Conservation (phyloP, 192 early-diverging fungal genomes). For the Spizellomyces sp. region DNA sequence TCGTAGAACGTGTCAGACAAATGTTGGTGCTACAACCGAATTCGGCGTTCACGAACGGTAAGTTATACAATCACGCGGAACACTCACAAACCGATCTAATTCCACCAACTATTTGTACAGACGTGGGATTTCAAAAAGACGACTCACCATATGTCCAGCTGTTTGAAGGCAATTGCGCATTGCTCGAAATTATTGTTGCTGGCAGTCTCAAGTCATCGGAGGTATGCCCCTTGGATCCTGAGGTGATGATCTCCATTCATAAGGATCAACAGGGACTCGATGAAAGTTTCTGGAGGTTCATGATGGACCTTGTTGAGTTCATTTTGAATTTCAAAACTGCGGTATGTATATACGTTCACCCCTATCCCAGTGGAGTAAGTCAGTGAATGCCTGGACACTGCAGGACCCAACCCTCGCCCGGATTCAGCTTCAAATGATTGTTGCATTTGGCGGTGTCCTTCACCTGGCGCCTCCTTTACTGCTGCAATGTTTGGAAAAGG, state of each 20-base stretch:
- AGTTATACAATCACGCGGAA: not conserved
- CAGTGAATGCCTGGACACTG: too few species aligned
- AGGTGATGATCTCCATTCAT: not conserved
- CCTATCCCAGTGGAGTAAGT: too few species aligned
- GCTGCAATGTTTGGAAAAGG: slow-evolving; percentile 36
- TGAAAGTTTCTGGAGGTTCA: slow-evolving; percentile 1
- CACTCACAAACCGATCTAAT: not conserved
- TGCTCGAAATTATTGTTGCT: not conserved
- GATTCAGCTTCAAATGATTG: slow-evolving; percentile 32
- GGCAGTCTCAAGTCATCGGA: too few species aligned
- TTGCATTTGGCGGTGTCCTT: slow-evolving; percentile 34
- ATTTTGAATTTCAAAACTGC: slow-evolving; percentile 13
- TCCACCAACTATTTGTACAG: not conserved
- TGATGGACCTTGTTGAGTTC: slow-evolving; percentile 22
- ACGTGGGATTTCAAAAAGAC: not conserved
- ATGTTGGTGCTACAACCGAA: not conserved
- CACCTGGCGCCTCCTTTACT: slow-evolving; percentile 13
- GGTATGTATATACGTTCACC: not conserved
- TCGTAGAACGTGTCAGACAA: slow-evolving; percentile 2
- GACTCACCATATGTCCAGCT: slow-evolving; percentile 7
- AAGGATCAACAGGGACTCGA: not conserved
- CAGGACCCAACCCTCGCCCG: slow-evolving; percentile 20
- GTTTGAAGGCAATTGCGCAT: slow-evolving; percentile 12
- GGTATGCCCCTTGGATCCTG: too few species aligned
- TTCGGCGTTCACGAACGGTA: not conserved